A percentile compares a stretch with the other conserved stretches of the same genome.
These are phyloP conservation scores for Phialophora expanda DNA, from an alignment of 2,329 filamentous ascomycete species.

Conservation along the genomic window DNA sequence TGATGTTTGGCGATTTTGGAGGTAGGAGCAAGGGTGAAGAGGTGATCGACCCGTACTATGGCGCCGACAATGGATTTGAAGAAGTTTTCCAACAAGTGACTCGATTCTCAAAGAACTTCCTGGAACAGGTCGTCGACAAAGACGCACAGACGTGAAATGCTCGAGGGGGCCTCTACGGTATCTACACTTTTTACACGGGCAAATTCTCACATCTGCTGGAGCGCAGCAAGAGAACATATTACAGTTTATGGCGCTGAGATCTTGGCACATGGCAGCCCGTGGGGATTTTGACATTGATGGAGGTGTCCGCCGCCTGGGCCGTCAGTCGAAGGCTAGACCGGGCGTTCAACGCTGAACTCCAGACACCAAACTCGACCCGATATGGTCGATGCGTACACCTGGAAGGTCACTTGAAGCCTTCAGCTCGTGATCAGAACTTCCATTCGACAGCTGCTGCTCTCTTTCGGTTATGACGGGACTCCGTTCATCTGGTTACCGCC, in stretches of 20 bases:
- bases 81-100: constrained; percentile 82
- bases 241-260: not conserved
- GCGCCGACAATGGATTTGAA: constrained; percentile 79
- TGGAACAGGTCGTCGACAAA: constrained; percentile 62
- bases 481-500: not conserved
- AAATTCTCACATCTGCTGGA: not conserved
- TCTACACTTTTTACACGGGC: not conserved
- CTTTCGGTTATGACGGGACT: not conserved
- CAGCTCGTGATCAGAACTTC: not conserved
- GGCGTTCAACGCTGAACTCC: not conserved
- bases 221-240: not conserved
- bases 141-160: not conserved
- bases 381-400: not conserved
- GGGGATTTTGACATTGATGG: not conserved
- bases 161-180: not conserved
- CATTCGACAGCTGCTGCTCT: not conserved
- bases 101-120: constrained; percentile 76
- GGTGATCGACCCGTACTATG: constrained; percentile 90
- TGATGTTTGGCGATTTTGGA: constrained; percentile 85
- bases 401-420: not conserved
- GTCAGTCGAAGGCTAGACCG: not conserved
- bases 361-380: not conserved
- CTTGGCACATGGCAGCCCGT: not conserved
- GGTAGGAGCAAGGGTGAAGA: constrained; percentile 66
- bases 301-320: not conserved